Percentiles rank a stretch among this genome's conserved stretches.
Conservation (phyloP, 2,329 filamentous ascomycete genomes). For the Cryoendolithus antarcticus region DNA sequence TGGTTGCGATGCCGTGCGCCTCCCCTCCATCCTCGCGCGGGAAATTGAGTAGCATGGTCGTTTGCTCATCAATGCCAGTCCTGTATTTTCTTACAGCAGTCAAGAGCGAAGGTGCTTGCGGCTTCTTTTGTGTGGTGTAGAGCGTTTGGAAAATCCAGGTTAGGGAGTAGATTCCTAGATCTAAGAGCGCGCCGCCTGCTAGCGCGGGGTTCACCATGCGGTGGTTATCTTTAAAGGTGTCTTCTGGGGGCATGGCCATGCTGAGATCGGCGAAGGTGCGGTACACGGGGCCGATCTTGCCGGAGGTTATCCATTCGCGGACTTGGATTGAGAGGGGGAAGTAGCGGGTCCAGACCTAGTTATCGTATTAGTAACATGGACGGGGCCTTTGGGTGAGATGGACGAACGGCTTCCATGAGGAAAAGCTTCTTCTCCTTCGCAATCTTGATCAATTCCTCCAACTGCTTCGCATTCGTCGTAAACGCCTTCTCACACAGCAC, state of each 20-base stretch:
- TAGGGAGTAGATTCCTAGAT: slow-evolving; percentile 77
- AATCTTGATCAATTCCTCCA: slow-evolving; percentile 57
- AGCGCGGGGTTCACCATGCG: slow-evolving; percentile 76
- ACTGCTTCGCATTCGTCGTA: slow-evolving; percentile 69
- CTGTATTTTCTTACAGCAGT: slow-evolving; percentile 57
- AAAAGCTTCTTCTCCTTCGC: slow-evolving; percentile 60
- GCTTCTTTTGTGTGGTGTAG: slow-evolving; percentile 61
- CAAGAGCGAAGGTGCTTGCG: slow-evolving; percentile 55
- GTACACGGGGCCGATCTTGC: slow-evolving; percentile 43
- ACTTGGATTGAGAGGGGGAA: slow-evolving; percentile 73
- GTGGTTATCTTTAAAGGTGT: slow-evolving; percentile 47
- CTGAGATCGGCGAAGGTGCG: slow-evolving; percentile 46
- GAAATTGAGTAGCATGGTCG: slow-evolving; percentile 67
- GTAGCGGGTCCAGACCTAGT: slow-evolving; percentile 55
- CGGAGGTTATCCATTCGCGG: slow-evolving; percentile 49
- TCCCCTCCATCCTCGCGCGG: slow-evolving; percentile 45
- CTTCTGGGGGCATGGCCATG: slow-evolving; percentile 49
- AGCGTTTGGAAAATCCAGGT: slow-evolving; percentile 87
- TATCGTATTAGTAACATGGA: too few species aligned
- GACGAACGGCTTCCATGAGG: slow-evolving; percentile 52
- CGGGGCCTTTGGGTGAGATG: slow-evolving; percentile 13
- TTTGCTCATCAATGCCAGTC: slow-evolving; percentile 65
- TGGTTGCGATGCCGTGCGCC: slow-evolving; percentile 54
- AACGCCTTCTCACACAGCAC: slow-evolving; percentile 87
- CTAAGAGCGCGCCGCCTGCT: slow-evolving; percentile 70